Evolutionary conservation across 2,329 filamentous ascomycete species (phyloP).

Genomic region (Trichoderma oligosporum): DNA sequence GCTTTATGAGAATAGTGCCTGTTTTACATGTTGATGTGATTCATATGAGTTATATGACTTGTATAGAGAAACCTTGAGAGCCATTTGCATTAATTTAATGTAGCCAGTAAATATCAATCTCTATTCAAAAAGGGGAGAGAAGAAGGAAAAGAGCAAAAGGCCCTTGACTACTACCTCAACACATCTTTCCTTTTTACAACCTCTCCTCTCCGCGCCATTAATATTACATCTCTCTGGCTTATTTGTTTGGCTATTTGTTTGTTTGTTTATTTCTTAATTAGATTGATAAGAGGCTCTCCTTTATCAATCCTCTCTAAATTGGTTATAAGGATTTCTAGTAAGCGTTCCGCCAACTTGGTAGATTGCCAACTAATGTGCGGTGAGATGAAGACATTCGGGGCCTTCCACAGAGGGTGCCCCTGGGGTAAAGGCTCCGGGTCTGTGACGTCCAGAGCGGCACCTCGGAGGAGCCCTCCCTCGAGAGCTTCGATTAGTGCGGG

Average conservation of each 20-base stretch:
- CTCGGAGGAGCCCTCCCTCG: conserved; percentile 37
- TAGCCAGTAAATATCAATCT: no score
- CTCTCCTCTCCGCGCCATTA: no score
- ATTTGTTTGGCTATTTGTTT: neutral
- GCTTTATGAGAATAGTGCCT: neutral
- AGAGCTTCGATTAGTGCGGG: conserved; percentile 57
- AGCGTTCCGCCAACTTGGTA: conserved; percentile 27
- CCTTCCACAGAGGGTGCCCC: conserved; percentile 61
- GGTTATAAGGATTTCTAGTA: conserved; percentile 19
- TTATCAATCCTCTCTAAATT: conserved; percentile 15
- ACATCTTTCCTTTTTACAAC: no score
- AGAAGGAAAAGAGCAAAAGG: no score
- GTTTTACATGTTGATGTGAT: neutral
- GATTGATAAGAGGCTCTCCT: conserved; percentile 18
- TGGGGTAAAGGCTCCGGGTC: conserved; percentile 67
- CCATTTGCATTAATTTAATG: no score
- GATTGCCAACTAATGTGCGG: conserved; percentile 39
- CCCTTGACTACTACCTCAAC: no score
- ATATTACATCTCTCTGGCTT: no score
- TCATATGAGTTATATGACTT: neutral
- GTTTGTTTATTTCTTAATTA: conserved; percentile 25
- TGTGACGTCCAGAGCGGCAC: conserved; percentile 67
- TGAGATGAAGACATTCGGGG: conserved; percentile 59
- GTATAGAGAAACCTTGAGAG: neutral
- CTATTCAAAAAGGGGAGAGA: neutral